Conservation (phyloP, 129 eudicot species). For the Flaveria sonorensis region DNA sequence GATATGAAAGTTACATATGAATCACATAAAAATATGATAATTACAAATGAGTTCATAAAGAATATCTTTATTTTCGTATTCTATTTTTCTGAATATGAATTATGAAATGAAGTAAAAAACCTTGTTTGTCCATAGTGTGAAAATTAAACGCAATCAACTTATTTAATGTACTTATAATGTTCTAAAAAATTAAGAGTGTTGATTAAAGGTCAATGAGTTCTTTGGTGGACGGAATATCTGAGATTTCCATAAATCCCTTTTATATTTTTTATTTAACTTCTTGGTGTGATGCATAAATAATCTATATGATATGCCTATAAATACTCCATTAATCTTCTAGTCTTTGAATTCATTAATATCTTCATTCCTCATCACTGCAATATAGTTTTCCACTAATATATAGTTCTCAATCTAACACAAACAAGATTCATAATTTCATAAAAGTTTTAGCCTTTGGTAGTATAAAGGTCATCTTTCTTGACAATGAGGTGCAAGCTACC, state of each 20-base stretch:
- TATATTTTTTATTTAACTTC: constrained; percentile 7
- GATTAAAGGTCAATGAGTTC: not conserved
- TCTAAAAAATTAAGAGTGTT: not conserved
- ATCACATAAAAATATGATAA: too few relatives aligned
- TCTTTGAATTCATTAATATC: not conserved
- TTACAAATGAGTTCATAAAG: too few relatives aligned
- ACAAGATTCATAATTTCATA: not conserved
- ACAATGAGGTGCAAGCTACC: constrained; percentile 51
- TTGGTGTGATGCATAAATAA: constrained; percentile 1
- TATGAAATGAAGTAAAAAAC: too few relatives aligned
- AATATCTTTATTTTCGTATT: too few relatives aligned
- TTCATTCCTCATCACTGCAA: not conserved
- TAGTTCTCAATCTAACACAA: not conserved
- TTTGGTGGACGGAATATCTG: not conserved
- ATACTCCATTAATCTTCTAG: not conserved
- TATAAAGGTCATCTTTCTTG: not conserved
- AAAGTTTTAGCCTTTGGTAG: not conserved
- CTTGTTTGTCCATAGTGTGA: too few relatives aligned
- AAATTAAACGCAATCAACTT: too few relatives aligned
- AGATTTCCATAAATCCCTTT: constrained; percentile 14
- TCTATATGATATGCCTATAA: constrained; percentile 17
- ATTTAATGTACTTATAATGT: too few relatives aligned
- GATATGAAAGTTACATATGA: too few relatives aligned
- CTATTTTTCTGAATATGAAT: too few relatives aligned
- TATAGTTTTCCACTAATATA: not conserved